These are phyloP conservation scores for Apiospora koreana DNA, from an alignment of 2,329 filamentous ascomycete genomes.

Conservation along the genomic window DNA sequence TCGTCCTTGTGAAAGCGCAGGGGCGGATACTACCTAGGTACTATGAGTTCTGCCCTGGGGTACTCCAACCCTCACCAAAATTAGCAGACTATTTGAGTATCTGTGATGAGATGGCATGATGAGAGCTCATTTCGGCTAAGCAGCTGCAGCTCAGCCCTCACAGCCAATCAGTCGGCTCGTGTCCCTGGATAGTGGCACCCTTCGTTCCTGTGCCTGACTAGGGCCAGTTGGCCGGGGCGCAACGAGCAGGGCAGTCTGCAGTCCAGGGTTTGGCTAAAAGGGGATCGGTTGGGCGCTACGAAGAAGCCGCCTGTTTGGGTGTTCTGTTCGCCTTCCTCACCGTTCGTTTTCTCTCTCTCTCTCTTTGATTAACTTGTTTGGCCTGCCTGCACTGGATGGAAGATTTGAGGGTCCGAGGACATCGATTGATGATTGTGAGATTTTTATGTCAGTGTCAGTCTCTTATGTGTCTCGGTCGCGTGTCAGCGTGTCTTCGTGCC, in stretches of 20 bases:
- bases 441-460: not conserved
- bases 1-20: not conserved
- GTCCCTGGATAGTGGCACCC: constrained; percentile 13
- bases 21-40: no score
- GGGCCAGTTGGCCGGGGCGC: constrained; percentile 2
- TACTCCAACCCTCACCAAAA: not conserved
- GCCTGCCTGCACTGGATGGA: not conserved
- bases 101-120: constrained; percentile 5
- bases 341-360: not conserved
- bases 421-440: not conserved
- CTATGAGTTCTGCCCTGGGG: not conserved
- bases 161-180: constrained; percentile 11
- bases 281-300: not conserved
- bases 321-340: not conserved
- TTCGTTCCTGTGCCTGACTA: constrained; percentile 14
- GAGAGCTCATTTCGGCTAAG: constrained; percentile 8
- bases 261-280: not conserved
- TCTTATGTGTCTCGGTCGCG: not conserved
- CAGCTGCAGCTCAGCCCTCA: not conserved
- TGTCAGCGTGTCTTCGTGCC: not conserved
- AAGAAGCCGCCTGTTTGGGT: constrained; percentile 1
- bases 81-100: not conserved
- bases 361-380: not conserved
- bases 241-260: not conserved
- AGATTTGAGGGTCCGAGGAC: not conserved